Evolutionary conservation across 1,284 basidiomycete species (phyloP).

Genomic region (Ceratobasidium sp.): DNA sequence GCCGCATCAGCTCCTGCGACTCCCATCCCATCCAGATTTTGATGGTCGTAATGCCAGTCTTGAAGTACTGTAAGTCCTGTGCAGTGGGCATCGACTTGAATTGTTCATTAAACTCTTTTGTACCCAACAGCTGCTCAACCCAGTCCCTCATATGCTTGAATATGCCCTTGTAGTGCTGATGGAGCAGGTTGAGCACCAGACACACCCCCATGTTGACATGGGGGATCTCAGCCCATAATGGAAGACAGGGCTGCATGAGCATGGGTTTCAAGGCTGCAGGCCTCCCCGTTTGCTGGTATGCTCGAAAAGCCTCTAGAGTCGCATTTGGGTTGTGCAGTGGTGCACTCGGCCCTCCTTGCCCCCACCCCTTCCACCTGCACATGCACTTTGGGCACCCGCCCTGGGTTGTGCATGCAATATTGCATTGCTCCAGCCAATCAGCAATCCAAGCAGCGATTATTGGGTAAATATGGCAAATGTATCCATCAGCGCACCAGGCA

Average conservation of each 20-base stretch:
- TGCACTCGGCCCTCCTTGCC: background rate
- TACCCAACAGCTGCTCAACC: background rate
- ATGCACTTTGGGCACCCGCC: conserved; percentile 8
- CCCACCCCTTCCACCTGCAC: too few relatives aligned
- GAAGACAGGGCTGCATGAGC: background rate
- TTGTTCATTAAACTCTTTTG: too few relatives aligned
- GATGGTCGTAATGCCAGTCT: background rate
- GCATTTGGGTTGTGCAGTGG: background rate
- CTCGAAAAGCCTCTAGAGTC: too few relatives aligned
- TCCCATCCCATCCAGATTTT: conserved; percentile 16
- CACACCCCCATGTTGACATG: background rate
- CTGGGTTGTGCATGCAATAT: conserved; percentile 11
- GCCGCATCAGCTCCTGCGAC: conserved; percentile 11
- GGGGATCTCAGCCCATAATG: background rate
- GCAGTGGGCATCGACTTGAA: too few relatives aligned
- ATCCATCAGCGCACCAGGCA: conserved; percentile 23
- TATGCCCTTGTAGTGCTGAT: conserved; percentile 40
- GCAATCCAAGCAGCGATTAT: conserved; percentile 6
- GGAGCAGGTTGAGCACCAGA: background rate
- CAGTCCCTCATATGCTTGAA: conserved; percentile 48
- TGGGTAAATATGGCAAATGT: conserved; percentile 39
- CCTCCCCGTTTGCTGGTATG: background rate
- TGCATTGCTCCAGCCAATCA: conserved; percentile 10
- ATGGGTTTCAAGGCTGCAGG: background rate
- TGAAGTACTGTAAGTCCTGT: background rate